phyloP scores from a whole-genome alignment of 805 yeast species.

The Yarrowia alimentaria region DNA sequence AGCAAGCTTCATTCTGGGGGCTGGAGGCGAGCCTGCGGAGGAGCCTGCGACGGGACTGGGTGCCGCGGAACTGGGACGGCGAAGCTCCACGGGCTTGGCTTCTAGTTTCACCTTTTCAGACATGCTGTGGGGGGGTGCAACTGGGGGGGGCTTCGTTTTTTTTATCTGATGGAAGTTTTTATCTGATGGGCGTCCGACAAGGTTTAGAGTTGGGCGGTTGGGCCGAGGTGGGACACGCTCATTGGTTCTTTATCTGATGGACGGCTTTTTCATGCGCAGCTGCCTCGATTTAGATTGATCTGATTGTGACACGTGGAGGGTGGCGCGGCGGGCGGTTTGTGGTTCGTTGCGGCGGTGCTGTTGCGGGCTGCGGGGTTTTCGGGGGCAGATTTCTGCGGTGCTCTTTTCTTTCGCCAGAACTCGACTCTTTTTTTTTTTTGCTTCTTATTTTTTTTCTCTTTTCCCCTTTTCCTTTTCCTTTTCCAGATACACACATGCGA shows the following conservation, averaged over 20 bases:
- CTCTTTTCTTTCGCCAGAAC: no score
- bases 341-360: no score
- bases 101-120: constrained; percentile 23
- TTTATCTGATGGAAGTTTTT: constrained; percentile 12
- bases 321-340: no score
- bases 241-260: constrained; percentile 3
- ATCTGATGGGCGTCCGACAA: background rate
- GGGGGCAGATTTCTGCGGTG: no score
- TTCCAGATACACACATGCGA: no score
- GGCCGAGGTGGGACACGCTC: background rate
- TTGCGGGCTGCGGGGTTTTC: no score
- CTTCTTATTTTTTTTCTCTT: no score
- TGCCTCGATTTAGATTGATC: constrained; percentile 8
- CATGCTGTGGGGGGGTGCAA: background rate
- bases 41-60: no score
- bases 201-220: background rate
- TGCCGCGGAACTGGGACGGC: no score
- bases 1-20: constrained; percentile 22
- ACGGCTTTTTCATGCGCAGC: background rate
- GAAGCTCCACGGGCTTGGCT: constrained; percentile 22
- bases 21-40: constrained; percentile 6
- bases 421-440: no score
- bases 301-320: constrained; percentile 16
- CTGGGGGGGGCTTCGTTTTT: constrained; percentile 2
- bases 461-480: no score